Conservation (phyloP, 1,139 yeast genomes). For the Pneumocystis sp. region DNA sequence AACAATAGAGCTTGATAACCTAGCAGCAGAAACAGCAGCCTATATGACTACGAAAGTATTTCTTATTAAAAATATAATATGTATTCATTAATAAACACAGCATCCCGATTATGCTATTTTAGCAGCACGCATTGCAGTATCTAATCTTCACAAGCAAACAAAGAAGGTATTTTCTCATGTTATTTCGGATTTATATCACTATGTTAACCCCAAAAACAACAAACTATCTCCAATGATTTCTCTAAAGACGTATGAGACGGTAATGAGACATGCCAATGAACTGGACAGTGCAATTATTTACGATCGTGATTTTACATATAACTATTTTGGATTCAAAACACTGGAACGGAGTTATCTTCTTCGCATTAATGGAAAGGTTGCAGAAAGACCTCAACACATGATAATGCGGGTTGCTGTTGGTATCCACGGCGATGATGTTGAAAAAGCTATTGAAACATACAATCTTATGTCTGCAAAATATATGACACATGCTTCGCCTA, state of each 20-base stretch:
- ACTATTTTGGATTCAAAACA: conserved; percentile 78
- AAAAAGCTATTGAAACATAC: conserved; percentile 61
- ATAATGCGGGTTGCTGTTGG: conserved; percentile 84
- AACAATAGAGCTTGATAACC: conserved; percentile 78
- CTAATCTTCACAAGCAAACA: conserved; percentile 85
- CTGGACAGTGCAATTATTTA: conserved; percentile 67
- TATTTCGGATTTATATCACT: conserved; percentile 52
- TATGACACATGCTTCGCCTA: conserved; percentile 83
- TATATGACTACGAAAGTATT: conserved; percentile 59
- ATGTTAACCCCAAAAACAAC: conserved; percentile 64
- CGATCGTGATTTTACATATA: conserved; percentile 70
- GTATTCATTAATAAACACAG: conserved; percentile 21
- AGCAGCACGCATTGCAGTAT: conserved; percentile 89
- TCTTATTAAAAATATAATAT: background rate
- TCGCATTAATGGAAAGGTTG: conserved; percentile 54
- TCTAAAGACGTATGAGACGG: conserved; percentile 49
- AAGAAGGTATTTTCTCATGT: conserved; percentile 78
- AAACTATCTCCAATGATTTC: conserved; percentile 72
- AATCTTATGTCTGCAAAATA: conserved; percentile 69
- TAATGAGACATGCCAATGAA: conserved; percentile 50
- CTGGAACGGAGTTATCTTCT: conserved; percentile 70
- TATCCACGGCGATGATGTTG: conserved; percentile 64
- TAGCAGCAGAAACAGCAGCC: conserved; percentile 96
- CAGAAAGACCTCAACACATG: conserved; percentile 84
- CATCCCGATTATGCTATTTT: conserved; percentile 92